Percentiles rank a stretch among this genome's conserved stretches.
Conservation (phyloP, 495 filamentous ascomycete genomes). For the Talaromyces thailandensis region DNA sequence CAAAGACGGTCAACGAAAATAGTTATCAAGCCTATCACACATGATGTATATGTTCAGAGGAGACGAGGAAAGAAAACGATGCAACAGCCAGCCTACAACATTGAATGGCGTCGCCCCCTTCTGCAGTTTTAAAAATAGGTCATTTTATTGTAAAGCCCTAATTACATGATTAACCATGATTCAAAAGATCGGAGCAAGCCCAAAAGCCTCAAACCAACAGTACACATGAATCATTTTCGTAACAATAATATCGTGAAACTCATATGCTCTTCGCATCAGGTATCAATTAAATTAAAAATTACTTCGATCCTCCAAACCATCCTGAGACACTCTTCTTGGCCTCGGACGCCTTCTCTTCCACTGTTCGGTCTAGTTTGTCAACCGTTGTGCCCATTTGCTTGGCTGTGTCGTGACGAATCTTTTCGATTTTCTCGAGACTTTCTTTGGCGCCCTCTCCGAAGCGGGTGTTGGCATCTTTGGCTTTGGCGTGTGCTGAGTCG, state of each 20-base stretch:
- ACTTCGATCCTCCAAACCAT: conserved; percentile 70
- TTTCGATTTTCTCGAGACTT: conserved; percentile 62
- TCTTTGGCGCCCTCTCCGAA: conserved; percentile 51
- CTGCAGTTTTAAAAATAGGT: not conserved
- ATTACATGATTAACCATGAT: not conserved
- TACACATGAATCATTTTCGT: not conserved
- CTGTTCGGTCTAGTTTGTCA: conserved; percentile 55
- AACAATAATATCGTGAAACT: not conserved
- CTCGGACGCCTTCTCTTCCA: conserved; percentile 67
- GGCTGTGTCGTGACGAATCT: conserved; percentile 36
- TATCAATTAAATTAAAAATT: conserved; percentile 13
- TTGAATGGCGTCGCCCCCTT: not conserved
- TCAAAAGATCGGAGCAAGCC: not conserved
- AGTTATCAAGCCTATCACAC: not conserved
- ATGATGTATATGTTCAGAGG: too few relatives aligned
- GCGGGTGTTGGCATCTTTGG: conserved; percentile 42
- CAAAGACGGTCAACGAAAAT: not conserved
- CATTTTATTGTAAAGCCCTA: not conserved
- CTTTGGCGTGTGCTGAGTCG: conserved; percentile 49
- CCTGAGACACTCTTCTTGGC: conserved; percentile 69
- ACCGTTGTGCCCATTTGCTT: conserved; percentile 24
- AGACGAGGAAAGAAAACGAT: not conserved
- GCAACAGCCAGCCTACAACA: not conserved
- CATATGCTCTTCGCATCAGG: not conserved
- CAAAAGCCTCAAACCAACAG: not conserved